Evolutionary conservation across 345 rosid genomes (phyloP), one percentile per base, ranked within the genome.

Genomic region (Euphorbia lathyris): DNA sequence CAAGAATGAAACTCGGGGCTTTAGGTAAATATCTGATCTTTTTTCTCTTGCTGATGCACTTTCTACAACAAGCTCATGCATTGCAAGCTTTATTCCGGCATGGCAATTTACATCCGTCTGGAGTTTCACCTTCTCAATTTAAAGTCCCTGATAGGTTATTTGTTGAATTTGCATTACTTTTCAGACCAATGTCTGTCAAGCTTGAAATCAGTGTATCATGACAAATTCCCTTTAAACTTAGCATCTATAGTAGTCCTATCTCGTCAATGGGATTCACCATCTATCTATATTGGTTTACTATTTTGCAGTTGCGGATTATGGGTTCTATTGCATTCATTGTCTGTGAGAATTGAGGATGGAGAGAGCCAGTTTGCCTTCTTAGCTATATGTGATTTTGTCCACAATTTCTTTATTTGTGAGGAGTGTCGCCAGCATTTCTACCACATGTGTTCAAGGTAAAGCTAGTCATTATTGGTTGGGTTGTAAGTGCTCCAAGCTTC

Each of bases 351-450:
- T 56, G 96, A 84, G 38, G 91, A 92, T 79, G 90, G 85, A 68
- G 98, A 92, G 80, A 92, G 96, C 80, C 98, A 88, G 71, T 87
- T 85, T 76, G 86, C 94, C 55, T 95, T 95, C 75, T 77, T 81
- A 67, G 34, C 98, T 62, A 74, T 86, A 45, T 90, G 99, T 74
- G 96, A 92, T 69, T 95, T 92, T 79, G 83, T 95, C 71, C 88
- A 88, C 81, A 88, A 85, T 78, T 92, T 95, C 78, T 95, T 95
- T 75, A 74, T 92, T 69, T 95, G 99, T 43, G 91, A 95, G 80
- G 99, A 95, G 71, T 92, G 99, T 77, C 98, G 98, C 60, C 90
- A 77, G 70, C 98, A 90, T 86, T 95, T 95, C 81, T 79, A 86
- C 75, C 73, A 72, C 19, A 95, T 88, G 97, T 95, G 99, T 79